Percentiles rank a stretch among this genome's conserved stretches.
These are phyloP conservation scores for Cystobasidium ongulense DNA, from an alignment of 768 basidiomycete genomes.

Conservation along the genomic window DNA sequence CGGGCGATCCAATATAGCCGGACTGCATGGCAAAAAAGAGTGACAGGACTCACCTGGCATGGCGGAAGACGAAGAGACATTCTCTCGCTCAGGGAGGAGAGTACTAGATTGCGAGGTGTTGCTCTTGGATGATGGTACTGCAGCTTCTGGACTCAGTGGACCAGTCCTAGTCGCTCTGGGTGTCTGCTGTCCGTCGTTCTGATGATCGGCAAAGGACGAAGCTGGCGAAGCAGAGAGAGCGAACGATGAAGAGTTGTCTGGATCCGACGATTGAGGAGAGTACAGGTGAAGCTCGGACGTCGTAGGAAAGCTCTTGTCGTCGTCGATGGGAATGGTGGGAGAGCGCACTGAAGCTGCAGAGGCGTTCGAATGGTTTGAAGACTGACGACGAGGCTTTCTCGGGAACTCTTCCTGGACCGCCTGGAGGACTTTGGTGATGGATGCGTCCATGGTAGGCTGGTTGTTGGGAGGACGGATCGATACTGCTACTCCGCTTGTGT, in stretches of 20 bases:
- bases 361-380: neutral
- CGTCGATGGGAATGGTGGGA: neutral
- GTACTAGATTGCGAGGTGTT: neutral
- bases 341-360: neutral
- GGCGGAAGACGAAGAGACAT: neutral
- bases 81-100: neutral
- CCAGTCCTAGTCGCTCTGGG: neutral
- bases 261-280: neutral
- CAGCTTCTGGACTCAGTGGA: neutral
- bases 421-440: constrained; percentile 10
- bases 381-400: neutral
- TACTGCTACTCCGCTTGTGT: no score
- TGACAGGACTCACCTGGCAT: neutral
- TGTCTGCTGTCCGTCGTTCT: neutral
- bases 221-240: neutral
- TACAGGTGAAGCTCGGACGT: neutral
- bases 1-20: no score
- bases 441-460: neutral
- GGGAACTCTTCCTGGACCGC: constrained; percentile 29
- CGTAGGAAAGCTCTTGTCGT: neutral
- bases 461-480: no score
- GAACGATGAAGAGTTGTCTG: neutral
- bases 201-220: neutral
- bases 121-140: neutral
- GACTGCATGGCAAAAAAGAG: neutral